phyloP scores from a whole-genome alignment of 2,329 filamentous ascomycete genomes.

The Davidsoniella neocaledoniae region DNA sequence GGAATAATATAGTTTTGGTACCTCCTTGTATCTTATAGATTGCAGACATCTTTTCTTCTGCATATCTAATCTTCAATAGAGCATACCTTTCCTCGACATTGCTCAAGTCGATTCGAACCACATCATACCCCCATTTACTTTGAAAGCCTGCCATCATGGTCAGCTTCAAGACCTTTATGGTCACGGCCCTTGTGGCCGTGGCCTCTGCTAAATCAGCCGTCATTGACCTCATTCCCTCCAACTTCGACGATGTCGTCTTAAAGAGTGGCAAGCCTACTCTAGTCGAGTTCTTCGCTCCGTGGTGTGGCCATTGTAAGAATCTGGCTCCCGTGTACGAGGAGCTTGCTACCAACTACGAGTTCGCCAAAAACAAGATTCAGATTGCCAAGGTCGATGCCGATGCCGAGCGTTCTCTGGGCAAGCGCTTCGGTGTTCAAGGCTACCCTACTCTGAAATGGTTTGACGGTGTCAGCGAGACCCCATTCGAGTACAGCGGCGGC shows the following conservation, averaged over 20 bases:
- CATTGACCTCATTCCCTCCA: conserved; percentile 71
- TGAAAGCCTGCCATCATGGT: conserved; percentile 27
- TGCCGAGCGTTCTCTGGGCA: conserved; percentile 66
- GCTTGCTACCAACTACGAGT: conserved; percentile 57
- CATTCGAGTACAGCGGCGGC: conserved; percentile 70
- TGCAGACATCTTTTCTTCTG: not conserved
- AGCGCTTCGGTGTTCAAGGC: conserved; percentile 75
- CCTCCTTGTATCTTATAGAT: too few species aligned
- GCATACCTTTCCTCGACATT: not conserved
- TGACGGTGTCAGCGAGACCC: conserved; percentile 79
- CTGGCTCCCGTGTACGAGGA: conserved; percentile 92
- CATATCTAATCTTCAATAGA: not conserved
- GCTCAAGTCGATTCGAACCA: not conserved
- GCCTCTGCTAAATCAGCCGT: conserved; percentile 64
- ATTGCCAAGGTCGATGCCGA: conserved; percentile 97
- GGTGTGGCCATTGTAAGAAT: conserved; percentile 98
- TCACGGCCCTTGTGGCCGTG: conserved; percentile 36
- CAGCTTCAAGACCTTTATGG: conserved; percentile 41
- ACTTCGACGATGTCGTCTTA: conserved; percentile 82
- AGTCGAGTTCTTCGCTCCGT: conserved; percentile 95
- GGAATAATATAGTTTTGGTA: too few species aligned
- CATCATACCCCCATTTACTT: not conserved
- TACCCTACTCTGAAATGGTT: conserved; percentile 98
- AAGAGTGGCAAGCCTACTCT: conserved; percentile 89
- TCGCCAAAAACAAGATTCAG: conserved; percentile 53